These are phyloP conservation scores for Globisporangium abappressorium DNA, from an alignment of 352 stramenopile species.

Conservation along the genomic window DNA sequence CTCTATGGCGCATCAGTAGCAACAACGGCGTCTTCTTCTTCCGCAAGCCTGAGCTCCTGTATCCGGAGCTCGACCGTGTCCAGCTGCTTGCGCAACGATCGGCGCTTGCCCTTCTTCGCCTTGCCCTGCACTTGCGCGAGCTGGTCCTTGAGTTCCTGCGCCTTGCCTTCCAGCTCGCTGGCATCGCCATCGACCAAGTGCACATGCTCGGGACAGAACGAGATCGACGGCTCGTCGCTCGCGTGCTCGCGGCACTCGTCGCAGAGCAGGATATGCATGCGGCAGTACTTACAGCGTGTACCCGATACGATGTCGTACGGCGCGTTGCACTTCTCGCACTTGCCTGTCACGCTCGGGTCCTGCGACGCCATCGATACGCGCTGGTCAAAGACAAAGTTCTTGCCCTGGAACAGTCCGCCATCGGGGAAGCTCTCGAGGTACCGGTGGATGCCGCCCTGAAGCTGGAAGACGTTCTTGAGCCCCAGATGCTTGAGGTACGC, in stretches of 20 bases:
- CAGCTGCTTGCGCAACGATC: constrained; percentile 80
- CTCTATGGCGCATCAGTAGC: not conserved
- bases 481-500: constrained; percentile 73
- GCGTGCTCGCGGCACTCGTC: constrained; percentile 37
- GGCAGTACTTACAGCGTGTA: constrained; percentile 70
- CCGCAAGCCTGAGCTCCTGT: constrained; percentile 26
- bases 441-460: constrained; percentile 79
- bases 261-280: constrained; percentile 77
- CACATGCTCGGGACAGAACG: constrained; percentile 64
- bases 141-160: constrained; percentile 27
- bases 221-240: constrained; percentile 19
- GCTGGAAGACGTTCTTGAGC: constrained; percentile 68
- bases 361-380: constrained; percentile 64
- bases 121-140: constrained; percentile 39
- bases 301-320: constrained; percentile 68
- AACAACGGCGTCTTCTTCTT: not conserved
- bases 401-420: constrained; percentile 70
- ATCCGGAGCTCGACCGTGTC: constrained; percentile 64
- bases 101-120: constrained; percentile 60
- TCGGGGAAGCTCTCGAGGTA: constrained; percentile 80
- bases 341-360: constrained; percentile 52
- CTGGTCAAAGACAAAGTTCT: constrained; percentile 88
- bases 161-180: constrained; percentile 33
- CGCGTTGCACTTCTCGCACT: constrained; percentile 53
- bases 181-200: constrained; percentile 42